Base-by-base conservation (phyloP, 208 protist species). In the Leptomonas pyrrhocoris region DNA sequence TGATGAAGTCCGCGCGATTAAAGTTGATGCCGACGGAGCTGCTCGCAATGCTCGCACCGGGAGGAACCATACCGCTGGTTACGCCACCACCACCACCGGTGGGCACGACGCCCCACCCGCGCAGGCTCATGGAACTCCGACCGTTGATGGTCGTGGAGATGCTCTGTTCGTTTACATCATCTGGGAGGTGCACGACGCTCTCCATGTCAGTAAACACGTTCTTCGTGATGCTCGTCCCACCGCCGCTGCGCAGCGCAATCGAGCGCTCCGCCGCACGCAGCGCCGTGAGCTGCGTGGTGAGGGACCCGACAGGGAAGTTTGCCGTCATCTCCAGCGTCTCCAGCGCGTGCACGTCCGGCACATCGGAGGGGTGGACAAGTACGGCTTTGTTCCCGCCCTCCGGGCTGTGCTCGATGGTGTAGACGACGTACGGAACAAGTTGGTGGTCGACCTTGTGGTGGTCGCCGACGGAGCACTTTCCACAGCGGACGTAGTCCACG, bases 281-380 rank as follows among this genome's bases (percentile, higher is more conserved):
- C 19, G 65, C 61, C 42, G 27, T 55, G 6, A 80, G 57, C 36
- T 82, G 80, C 45, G 63, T 59, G 7, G 80, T 82, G n/a, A 93
- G 74, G n/a, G 83, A 66, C 19, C 86, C 88, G 2, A 56, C 63
- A 0, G 88, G 88, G 12, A 94, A 75, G 69, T 96, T 94, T 2
- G 82, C 84, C 36, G 71, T 73, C 80, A 90, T 91, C 66, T 94
- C 88, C 9, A 96, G 54, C 53, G 72, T 81, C 68, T 96, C 86
- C 25, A 96, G 77, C 38, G 81, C 74, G 69, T 94, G 86, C 50
- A 78, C 63, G 40, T 89, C 82, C 2, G 80, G 45, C 62, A 94
- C 83, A 42, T 66, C 66, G 25, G 77, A 81, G 23, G 86, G 77
- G 30, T 84, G 85, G 6, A 84, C 57, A 2, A 96, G 75, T 38